A percentile compares a stretch with the other conserved stretches of the same genome.
phyloP scores from a whole-genome alignment of 495 filamentous ascomycete genomes.

The Tricharina praecox region DNA sequence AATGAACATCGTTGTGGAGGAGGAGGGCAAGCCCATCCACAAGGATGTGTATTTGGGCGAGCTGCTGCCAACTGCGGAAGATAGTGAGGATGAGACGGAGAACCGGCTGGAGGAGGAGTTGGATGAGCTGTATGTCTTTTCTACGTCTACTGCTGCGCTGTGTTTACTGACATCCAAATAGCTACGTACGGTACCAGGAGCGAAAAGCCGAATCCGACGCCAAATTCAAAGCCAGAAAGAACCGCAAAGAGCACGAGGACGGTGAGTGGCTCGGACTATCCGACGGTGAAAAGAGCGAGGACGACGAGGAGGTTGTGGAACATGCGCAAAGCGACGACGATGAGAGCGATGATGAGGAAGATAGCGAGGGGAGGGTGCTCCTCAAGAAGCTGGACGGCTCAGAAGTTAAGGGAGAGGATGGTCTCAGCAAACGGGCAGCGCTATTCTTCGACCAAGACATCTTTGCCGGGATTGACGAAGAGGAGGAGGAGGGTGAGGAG shows the following conservation, averaged over 20 bases:
- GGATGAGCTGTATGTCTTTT: constrained; percentile 40
- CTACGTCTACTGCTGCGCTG: background rate
- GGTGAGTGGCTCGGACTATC: constrained; percentile 87
- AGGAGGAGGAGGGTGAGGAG: constrained; percentile 33
- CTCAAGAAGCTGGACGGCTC: constrained; percentile 37
- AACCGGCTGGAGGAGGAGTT: constrained; percentile 69
- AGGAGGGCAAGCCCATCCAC: constrained; percentile 40
- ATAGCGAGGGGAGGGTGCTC: constrained; percentile 28
- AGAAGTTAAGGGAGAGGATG: constrained; percentile 31
- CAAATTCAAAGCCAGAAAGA: constrained; percentile 77
- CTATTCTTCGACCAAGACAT: constrained; percentile 92
- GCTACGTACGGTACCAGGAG: constrained; percentile 69
- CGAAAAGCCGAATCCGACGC: constrained; percentile 60
- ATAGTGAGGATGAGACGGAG: constrained; percentile 54
- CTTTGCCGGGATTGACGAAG: constrained; percentile 60
- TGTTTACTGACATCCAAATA: constrained; percentile 4
- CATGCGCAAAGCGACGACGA: constrained; percentile 40
- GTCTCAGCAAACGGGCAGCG: constrained; percentile 63
- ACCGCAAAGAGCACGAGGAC: constrained; percentile 63
- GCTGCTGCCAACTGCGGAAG: constrained; percentile 36
- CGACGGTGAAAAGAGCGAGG: constrained; percentile 42
- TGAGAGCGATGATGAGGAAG: constrained; percentile 37
- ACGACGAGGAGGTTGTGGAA: constrained; percentile 34
- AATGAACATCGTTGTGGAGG: constrained; percentile 45
- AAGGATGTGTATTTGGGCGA: constrained; percentile 38